Base-by-base conservation (phyloP, 1,284 basidiomycete genomes). In the Leccinum fuscescens region DNA sequence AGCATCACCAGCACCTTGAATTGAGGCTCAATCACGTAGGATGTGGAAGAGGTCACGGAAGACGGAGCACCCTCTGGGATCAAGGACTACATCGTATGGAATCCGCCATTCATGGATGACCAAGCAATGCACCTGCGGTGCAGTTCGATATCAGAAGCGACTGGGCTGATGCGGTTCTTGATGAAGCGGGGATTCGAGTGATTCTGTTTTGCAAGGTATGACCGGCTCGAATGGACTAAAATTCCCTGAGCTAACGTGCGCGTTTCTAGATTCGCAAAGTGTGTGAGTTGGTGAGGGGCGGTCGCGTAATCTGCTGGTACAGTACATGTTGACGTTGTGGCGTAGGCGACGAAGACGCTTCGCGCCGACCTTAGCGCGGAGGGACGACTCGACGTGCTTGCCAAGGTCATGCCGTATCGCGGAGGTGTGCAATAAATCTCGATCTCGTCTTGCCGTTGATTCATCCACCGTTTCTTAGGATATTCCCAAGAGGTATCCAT, bases 161-260 rank as follows among this genome's bases (percentile, higher is more conserved):
- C 86, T 4, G 76, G 78, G 12, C 71, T 96, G 51, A 93, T 95
- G 84, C 80, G 86, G 50, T 92, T 86, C 72, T 77, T 96, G 54
- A 92, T 96, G 85, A 88, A 88, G 63, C 81, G 85, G 7, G 93
- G 1, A 76, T 95, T 20, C 80, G 92, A 42, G 88, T 90, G 1
- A 95, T 96, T 63, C 76, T 96, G 20, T 96, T 96, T 71, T 94
- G 92, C 77, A 92, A 93, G 79, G 92, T 92, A 55, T 50, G 57
- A 57, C 27, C 3, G 29, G 9, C 33, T 55, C 35, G 2, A 14
- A 14, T 52, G 22, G 11, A 51, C 46, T 17, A 22, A 37, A 15
- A 33, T 3, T 8, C 48, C 3, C 7, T 6, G 35, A 33, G 24
- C 31, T 57, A 3, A 51, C 49, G 51, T 8, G 9, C 11, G 8